A percentile compares a stretch with the other conserved stretches of the same genome.
Evolutionary conservation across 805 yeast species (phyloP).

Genomic region (Lachancea quebecensis): DNA sequence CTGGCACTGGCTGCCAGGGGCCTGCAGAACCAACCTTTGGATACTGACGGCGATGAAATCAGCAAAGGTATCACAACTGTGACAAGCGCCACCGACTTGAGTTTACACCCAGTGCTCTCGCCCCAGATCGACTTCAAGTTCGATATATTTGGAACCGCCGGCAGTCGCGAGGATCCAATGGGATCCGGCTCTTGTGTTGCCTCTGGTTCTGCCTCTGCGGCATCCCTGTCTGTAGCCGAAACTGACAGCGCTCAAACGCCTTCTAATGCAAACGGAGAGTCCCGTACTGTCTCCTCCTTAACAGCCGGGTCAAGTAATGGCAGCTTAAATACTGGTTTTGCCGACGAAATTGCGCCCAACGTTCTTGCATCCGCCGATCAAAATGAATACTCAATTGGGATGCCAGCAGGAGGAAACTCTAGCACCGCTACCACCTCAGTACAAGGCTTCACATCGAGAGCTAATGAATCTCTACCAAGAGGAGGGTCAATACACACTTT

Average conservation of each 20-base stretch:
- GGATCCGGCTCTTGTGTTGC: background rate
- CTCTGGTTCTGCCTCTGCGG: no score
- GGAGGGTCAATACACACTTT: background rate
- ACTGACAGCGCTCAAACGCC: no score
- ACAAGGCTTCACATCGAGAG: background rate
- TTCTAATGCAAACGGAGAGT: no score
- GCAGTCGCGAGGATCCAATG: background rate
- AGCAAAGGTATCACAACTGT: background rate
- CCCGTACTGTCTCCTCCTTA: background rate
- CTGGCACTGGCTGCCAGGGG: background rate
- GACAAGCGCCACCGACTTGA: background rate
- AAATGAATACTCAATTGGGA: slow-evolving; percentile 2
- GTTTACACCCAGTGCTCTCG: slow-evolving; percentile 1
- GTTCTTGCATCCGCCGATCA: slow-evolving; percentile 1
- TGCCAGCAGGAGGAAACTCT: background rate
- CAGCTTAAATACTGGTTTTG: slow-evolving; percentile 2
- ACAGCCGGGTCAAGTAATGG: slow-evolving; percentile 2
- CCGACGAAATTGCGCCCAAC: slow-evolving; percentile 1
- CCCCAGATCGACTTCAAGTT: slow-evolving; percentile 13
- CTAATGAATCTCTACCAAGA: background rate
- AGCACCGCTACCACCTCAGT: background rate
- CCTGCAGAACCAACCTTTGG: background rate
- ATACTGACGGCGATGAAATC: background rate
- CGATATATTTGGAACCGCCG: slow-evolving; percentile 9
- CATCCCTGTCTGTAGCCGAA: no score